Evolutionary conservation across 2,329 filamentous ascomycete species (phyloP).

Genomic region (Fusarium staphyleae): DNA sequence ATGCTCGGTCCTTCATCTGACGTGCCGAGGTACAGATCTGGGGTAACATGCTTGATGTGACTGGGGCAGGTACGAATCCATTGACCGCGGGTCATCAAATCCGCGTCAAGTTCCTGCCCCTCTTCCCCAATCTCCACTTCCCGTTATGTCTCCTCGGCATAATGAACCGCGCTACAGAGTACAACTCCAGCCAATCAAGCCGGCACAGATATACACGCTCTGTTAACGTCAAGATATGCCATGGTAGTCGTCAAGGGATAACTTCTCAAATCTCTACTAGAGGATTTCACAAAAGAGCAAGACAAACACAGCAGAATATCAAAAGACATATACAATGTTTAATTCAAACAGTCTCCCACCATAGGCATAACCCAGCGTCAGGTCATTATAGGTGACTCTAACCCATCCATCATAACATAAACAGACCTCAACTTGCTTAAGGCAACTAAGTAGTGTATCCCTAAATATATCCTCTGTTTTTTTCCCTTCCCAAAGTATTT

Average conservation of each 20-base stretch:
- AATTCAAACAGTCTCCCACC: conserved; percentile 21
- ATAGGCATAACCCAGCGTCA: conserved; percentile 49
- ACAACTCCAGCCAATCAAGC: background rate
- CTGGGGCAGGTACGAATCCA: background rate
- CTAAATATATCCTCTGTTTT: conserved; percentile 3
- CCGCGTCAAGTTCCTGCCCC: conserved; percentile 15
- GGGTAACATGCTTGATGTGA: conserved; percentile 5
- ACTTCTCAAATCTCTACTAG: no score
- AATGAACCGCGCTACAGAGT: background rate
- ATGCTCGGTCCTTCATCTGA: conserved; percentile 22
- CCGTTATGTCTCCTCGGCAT: conserved; percentile 11
- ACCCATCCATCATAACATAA: conserved; percentile 37
- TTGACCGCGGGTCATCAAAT: conserved; percentile 22
- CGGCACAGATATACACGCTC: background rate
- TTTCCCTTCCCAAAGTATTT: conserved; percentile 32
- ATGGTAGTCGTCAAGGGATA: no score
- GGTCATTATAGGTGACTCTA: conserved; percentile 51
- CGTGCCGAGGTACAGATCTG: conserved; percentile 39
- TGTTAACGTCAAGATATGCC: no score
- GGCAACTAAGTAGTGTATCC: conserved; percentile 24
- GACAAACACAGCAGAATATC: background rate
- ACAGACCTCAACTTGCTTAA: conserved; percentile 19
- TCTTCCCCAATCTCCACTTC: conserved; percentile 34
- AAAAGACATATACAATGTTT: conserved; percentile 18
- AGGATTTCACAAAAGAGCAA: background rate